Evolutionary conservation across 2,329 filamentous ascomycete genomes (phyloP), one percentile per base, ranked within the genome.

Genomic region (Ceratocystis destructans): DNA sequence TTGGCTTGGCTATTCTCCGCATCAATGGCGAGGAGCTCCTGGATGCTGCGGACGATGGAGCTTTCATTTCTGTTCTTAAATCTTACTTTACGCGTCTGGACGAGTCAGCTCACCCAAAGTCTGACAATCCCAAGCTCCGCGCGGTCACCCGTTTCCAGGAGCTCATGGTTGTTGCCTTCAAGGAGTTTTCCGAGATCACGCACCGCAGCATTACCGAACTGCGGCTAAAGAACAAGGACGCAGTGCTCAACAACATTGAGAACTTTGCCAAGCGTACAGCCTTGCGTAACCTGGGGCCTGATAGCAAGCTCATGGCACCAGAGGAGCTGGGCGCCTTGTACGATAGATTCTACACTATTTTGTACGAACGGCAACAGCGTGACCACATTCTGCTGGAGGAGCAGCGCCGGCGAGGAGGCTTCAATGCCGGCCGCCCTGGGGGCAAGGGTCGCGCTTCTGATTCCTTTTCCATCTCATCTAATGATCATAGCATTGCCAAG

Each of bases 131-230:
- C 2, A 99, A 97, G 77, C 79, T 97, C 64, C 84, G 93, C 64
- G 90, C 92, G 0, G 94, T 99, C 65, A 99, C 95, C 5, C 85
- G 90, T 61, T 99, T 99, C 74, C 94, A 99, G 72, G 94, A 97
- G 75, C 83, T 99, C 67, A 97, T 99, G 92, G 94, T 99, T 2
- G 94, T 97, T 22, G 94, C 94, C 0, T 99, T 99, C 78, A 97
- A 96, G 71, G 94, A 99, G 73, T 99, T 99, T 73, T 88, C 93
- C 0, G 90, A 87, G 50, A 96, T 99, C 71, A 99, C 94, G 0
- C 93, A 99, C 73, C 87, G 86, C 73, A 96, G 87, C 63, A 92
- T 99, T 68, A 88, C 88, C 0, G 94, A 97, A 70, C 82, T 95
- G 73, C 86, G 94, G 25, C 81, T 89, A 50, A 96, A 92, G 76